Evolutionary conservation across 2,329 filamentous ascomycete species (phyloP).

Genomic region (Botrytis medusae): DNA sequence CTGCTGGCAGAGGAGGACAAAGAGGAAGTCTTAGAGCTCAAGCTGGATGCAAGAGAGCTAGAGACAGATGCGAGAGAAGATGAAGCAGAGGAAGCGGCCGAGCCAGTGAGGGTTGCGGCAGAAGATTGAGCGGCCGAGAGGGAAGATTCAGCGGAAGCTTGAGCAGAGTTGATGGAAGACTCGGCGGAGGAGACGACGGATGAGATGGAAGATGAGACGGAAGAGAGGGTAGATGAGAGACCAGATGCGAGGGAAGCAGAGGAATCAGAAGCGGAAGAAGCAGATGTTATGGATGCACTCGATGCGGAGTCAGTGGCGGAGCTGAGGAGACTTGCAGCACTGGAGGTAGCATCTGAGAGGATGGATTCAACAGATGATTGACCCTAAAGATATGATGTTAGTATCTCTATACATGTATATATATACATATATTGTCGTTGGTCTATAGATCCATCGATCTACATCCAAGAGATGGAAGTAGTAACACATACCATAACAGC

Average conservation of each 20-base stretch:
- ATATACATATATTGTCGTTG: not conserved
- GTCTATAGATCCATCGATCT: not conserved
- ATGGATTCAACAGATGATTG: conserved; percentile 22
- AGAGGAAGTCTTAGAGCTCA: conserved; percentile 19
- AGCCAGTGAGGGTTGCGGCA: conserved; percentile 11
- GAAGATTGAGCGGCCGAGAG: conserved; percentile 2
- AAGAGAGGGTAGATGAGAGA: not conserved
- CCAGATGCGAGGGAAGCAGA: not conserved
- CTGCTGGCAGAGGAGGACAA: conserved; percentile 21
- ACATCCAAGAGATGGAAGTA: not conserved
- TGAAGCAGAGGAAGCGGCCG: conserved; percentile 17
- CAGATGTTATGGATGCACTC: not conserved
- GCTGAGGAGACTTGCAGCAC: not conserved
- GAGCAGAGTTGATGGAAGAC: conserved; percentile 1
- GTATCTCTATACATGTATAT: not conserved
- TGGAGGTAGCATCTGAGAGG: conserved; percentile 16
- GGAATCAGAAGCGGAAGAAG: not conserved
- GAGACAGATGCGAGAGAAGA: conserved; percentile 23
- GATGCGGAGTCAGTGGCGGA: conserved; percentile 1
- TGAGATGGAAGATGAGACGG: not conserved
- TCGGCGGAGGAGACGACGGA: not conserved
- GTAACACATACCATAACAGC: conserved; percentile 27
- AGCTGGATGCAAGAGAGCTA: conserved; percentile 20
- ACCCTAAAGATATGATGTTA: conserved; percentile 22
- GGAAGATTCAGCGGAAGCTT: conserved; percentile 1